These are phyloP conservation scores for Brassica hybrid DNA, from an alignment of 441 rosid genomes.

Conservation along the genomic window DNA sequence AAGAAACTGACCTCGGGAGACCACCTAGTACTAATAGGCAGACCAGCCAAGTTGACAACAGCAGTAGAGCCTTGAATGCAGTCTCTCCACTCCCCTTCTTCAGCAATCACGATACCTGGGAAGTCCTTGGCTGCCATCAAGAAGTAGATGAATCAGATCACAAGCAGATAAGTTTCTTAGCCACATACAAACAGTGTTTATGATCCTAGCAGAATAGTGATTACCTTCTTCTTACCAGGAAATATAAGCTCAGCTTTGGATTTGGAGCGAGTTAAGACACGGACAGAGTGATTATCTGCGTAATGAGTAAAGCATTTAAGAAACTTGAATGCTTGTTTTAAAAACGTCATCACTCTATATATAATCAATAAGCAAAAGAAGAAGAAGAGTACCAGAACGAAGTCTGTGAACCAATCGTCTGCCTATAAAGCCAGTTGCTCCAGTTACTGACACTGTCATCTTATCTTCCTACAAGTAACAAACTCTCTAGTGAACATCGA, in stretches of 20 bases:
- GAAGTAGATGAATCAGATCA: slow-evolving; percentile 23
- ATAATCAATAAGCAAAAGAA: background rate
- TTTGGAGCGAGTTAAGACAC: slow-evolving; percentile 83
- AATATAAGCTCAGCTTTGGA: slow-evolving; percentile 84
- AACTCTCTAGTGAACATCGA: too few relatives aligned
- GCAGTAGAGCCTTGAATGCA: slow-evolving; percentile 81
- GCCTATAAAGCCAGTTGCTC: slow-evolving; percentile 97
- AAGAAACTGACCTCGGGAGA: slow-evolving; percentile 76
- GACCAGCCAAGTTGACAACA: slow-evolving; percentile 94
- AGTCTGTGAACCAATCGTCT: slow-evolving; percentile 83
- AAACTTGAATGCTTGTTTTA: background rate
- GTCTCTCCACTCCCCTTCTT: slow-evolving; percentile 75
- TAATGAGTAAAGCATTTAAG: background rate
- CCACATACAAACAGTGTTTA: background rate
- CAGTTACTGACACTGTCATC: slow-evolving; percentile 87
- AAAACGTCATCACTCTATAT: background rate
- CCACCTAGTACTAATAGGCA: slow-evolving; percentile 95
- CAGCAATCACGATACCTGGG: slow-evolving; percentile 74
- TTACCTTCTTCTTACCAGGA: slow-evolving; percentile 99
- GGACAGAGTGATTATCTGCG: slow-evolving; percentile 74
- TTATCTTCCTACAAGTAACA: slow-evolving; percentile 51
- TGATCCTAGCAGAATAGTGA: slow-evolving; percentile 21
- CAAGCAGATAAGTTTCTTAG: background rate
- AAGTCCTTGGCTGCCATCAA: slow-evolving; percentile 60
- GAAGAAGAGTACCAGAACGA: slow-evolving; percentile 57